Evolutionary conservation across 2,329 filamentous ascomycete species (phyloP), one percentile per base, ranked within the genome.

Genomic region (Keithomyces neogunnii): DNA sequence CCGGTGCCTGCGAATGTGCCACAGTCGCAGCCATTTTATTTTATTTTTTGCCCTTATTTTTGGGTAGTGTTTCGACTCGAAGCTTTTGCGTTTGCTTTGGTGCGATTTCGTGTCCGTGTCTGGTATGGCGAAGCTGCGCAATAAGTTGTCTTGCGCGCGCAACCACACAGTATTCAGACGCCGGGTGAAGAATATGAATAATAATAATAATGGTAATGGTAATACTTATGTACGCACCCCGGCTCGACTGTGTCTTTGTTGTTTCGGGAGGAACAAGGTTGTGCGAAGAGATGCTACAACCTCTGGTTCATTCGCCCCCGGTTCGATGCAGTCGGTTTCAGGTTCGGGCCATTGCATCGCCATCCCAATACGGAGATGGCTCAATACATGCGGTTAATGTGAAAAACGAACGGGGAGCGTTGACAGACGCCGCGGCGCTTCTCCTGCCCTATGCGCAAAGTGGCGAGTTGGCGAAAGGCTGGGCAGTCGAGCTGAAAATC

Each of bases 11-110:
- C 50, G 62, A 61, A 35, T 63, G 62, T 45, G 62, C 63, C 52
- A 66, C 63, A 19, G 63, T 66, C 51, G 63, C 63, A 35, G 63
- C 63, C 63, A 66, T 66, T 31, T 48, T 11, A 19, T 19, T 19
- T 19, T 19, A 19, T 19, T 19, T 19, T 19, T 19, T 19, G 19
- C 19, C 19, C 19, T 19, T 19, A 19, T 19, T 19, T 19, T 19
- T 19, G 19, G 1, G 19, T 19, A 19, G 19, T 19, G 19, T 19
- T 19, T 19, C 19, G 19, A 19, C 19, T 19, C 19, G 19, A 19
- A 19, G 19, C 19, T 19, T 38, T 11, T 10, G 36, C 36, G 36
- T 38, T 13, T 10, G 19, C 19, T 10, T 38, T n/a, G 36, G 19
- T 19, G 19, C 19, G 19, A 19, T 19, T 19, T 19, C 19, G 19